Conservation (phyloP, 768 basidiomycete genomes). For the Dacryopinax primogenitus region DNA sequence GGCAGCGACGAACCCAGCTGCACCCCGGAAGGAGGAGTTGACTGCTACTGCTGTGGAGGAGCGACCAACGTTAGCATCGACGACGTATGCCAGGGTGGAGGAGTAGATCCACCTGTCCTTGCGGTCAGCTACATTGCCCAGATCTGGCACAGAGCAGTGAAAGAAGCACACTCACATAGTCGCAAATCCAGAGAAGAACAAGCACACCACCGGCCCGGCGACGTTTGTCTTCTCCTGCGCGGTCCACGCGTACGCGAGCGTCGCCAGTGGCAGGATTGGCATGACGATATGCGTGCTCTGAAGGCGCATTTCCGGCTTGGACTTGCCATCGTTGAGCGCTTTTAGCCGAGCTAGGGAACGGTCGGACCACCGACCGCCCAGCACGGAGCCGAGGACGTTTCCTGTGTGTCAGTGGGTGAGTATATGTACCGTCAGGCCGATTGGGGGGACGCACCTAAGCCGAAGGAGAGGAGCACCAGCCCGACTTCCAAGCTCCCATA, state of each 20-base stretch:
- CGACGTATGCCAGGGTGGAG: slow-evolving; percentile 67
- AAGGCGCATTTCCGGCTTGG: slow-evolving; percentile 67
- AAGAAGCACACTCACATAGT: slow-evolving; percentile 46
- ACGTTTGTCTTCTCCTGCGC: slow-evolving; percentile 49
- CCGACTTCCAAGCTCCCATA: slow-evolving; percentile 63
- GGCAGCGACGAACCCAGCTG: slow-evolving; percentile 51
- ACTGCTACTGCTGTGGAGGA: slow-evolving; percentile 57
- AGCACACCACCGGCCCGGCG: slow-evolving; percentile 52
- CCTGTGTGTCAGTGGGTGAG: slow-evolving; percentile 27
- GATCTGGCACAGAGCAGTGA: neutral
- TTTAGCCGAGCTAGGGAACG: slow-evolving; percentile 34
- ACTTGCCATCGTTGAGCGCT: slow-evolving; percentile 34
- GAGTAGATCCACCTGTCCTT: slow-evolving; percentile 43
- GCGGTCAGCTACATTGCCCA: neutral
- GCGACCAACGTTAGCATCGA: slow-evolving; percentile 73
- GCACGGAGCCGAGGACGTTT: slow-evolving; percentile 39
- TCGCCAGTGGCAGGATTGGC: slow-evolving; percentile 43
- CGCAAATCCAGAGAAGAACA: slow-evolving; percentile 63
- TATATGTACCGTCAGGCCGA: too few species aligned
- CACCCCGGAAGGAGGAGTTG: slow-evolving; percentile 65
- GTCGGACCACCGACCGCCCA: slow-evolving; percentile 51
- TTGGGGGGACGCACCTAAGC: slow-evolving; percentile 38
- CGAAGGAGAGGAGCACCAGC: slow-evolving; percentile 61
- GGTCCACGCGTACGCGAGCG: slow-evolving; percentile 66
- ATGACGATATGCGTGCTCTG: slow-evolving; percentile 48